Evolutionary conservation across 2,329 filamentous ascomycete species (phyloP), one percentile per base, ranked within the genome.

Genomic region (Dactylella cylindrospora): DNA sequence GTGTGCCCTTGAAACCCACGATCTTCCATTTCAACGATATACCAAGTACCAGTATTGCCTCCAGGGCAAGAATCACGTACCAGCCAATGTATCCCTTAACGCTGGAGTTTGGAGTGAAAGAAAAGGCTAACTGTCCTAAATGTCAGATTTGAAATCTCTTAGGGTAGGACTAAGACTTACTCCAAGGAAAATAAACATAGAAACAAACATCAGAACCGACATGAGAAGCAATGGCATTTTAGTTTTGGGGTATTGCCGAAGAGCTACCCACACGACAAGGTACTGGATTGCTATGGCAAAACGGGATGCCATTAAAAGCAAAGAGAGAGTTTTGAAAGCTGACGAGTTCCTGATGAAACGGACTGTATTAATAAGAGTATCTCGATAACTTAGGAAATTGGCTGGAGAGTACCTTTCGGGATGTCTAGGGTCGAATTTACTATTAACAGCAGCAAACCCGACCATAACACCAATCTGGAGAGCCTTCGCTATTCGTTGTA

Each of bases 401-500:
- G 28, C 17, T 23, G 20, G 10, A n/a, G 26, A 9, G 1, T 44
- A 64, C 59, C 29, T 9, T 22, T 50, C 51, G 7, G 67, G 52
- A 38, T 61, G 59, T 28, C 62, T 51, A 5, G 73, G 71, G 3
- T 68, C 55, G 41, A 67, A 68, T n/a, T 62, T 60, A 7, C 57
- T 64, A 10, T 80, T 81, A 4, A 83, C 78, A 26, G 83, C 79
- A 5, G 82, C 80, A 65, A 85, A 84, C 2, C 80, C 82, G 33
- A 84, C 76, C 79, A 86, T 82, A 32, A 82, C 78, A 20, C 78
- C 82, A 3, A 86, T 78, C 65, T 85, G 82, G 2, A 80, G 65
- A 2, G 77, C 79, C 68, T 83, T 80, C 62, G 78, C 79, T 22
- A 76, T 66, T 25, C 83, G 78, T 66, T 84, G 80, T 67, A 85